A percentile compares a stretch with the other conserved stretches of the same genome.
Evolutionary conservation across 768 basidiomycete species (phyloP).

Genomic region (Suillus weaverae): DNA sequence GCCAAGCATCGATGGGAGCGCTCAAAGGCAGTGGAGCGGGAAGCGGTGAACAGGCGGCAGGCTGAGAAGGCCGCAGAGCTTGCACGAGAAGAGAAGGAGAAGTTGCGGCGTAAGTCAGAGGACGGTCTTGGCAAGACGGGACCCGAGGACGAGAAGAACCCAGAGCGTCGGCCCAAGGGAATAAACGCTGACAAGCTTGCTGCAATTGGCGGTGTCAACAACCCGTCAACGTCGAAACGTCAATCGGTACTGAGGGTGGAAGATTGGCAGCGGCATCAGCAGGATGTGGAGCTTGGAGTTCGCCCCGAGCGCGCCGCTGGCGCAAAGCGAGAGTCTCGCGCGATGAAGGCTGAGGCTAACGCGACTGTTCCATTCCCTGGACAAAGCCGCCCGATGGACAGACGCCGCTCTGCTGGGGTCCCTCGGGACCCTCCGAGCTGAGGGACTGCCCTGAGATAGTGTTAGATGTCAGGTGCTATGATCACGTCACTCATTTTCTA

Average conservation of each 20-base stretch:
- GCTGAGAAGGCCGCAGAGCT: slow-evolving; percentile 62
- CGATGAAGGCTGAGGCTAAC: not conserved
- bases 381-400: slow-evolving; percentile 25
- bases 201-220: slow-evolving; percentile 29
- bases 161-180: slow-evolving; percentile 41
- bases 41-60: slow-evolving; percentile 70
- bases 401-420: slow-evolving; percentile 30
- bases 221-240: slow-evolving; percentile 52
- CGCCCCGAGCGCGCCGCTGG: slow-evolving; percentile 23
- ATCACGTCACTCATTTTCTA: slow-evolving; percentile 10
- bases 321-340: slow-evolving; percentile 26
- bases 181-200: slow-evolving; percentile 65
- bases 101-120: slow-evolving; percentile 39
- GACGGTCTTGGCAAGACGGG: slow-evolving; percentile 38
- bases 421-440: slow-evolving; percentile 45
- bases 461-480: not conserved
- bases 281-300: slow-evolving; percentile 40
- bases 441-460: not conserved
- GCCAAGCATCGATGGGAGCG: slow-evolving; percentile 84
- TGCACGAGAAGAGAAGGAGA: slow-evolving; percentile 47
- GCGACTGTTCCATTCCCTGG: slow-evolving; percentile 37
- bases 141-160: slow-evolving; percentile 33
- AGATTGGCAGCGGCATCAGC: slow-evolving; percentile 80
- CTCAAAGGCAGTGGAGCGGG: slow-evolving; percentile 70
- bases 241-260: slow-evolving; percentile 79